Percentiles rank a stretch among this genome's conserved stretches.
Conservation (phyloP, 441 rosid species). For the Pelargonium fulgidum region DNA sequence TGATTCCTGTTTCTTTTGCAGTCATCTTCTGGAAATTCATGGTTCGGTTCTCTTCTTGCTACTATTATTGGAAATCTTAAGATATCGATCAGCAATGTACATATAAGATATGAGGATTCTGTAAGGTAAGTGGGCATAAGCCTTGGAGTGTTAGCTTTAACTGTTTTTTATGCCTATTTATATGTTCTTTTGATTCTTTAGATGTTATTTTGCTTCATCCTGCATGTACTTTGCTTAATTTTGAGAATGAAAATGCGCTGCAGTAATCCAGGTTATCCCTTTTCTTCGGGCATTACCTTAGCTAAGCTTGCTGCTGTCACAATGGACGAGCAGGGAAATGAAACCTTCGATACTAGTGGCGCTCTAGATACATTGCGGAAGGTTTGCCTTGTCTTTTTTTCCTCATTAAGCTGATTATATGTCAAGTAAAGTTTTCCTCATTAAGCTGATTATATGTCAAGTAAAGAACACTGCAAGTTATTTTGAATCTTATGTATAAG, state of each 20-base stretch:
- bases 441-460: not conserved
- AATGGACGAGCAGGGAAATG: constrained; percentile 91
- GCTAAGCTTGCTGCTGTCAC: constrained; percentile 99
- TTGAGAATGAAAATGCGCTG: constrained; percentile 20
- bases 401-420: constrained; percentile 6
- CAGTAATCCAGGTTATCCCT: constrained; percentile 86
- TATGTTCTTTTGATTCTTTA: too few relatives aligned
- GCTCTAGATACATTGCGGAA: constrained; percentile 90
- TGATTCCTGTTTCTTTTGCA: constrained; percentile 33
- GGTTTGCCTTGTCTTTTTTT: constrained; percentile 45
- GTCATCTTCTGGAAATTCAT: constrained; percentile 77
- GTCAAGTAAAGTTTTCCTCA: constrained; percentile 13
- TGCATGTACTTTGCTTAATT: constrained; percentile 23
- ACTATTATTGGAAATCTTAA: constrained; percentile 96
- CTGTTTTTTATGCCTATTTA: constrained; percentile 4
- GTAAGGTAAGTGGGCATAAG: constrained; percentile 51
- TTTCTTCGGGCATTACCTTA: constrained; percentile 83
- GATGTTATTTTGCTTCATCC: constrained; percentile 15
- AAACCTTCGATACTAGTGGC: constrained; percentile 97
- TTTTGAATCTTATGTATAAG: too few relatives aligned
- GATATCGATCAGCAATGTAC: constrained; percentile 95
- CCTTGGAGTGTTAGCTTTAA: constrained; percentile 17
- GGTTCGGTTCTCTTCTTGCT: constrained; percentile 88
- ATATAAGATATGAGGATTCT: constrained; percentile 92
- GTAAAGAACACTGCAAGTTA: too few relatives aligned